phyloP scores from a whole-genome alignment of 192 early-diverging fungal genomes.

The Entomortierella chlamydospora region DNA sequence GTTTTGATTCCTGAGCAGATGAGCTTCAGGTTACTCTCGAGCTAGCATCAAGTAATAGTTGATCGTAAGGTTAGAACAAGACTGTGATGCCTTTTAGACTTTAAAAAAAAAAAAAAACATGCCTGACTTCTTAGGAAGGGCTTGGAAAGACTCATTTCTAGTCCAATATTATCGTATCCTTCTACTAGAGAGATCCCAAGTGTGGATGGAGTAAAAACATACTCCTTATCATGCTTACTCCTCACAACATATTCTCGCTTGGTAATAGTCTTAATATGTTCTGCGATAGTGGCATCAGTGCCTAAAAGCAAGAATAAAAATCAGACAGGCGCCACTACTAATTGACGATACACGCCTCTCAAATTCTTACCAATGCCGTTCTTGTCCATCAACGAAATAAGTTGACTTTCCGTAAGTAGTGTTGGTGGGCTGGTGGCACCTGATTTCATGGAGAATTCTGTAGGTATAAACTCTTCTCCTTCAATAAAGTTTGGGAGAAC shows the following conservation, averaged over 20 bases:
- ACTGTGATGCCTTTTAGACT: background rate
- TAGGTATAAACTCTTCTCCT: conserved; percentile 78
- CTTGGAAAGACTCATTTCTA: conserved; percentile 89
- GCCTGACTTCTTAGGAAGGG: conserved; percentile 87
- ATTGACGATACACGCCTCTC: background rate
- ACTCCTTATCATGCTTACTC: conserved; percentile 56
- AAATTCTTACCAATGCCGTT: conserved; percentile 83
- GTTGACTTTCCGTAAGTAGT: conserved; percentile 85
- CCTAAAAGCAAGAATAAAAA: conserved; percentile 62
- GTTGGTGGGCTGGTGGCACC: conserved; percentile 79
- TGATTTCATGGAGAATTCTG: conserved; percentile 70
- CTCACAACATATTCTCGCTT: conserved; percentile 89
- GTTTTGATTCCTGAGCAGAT: conserved; percentile 78
- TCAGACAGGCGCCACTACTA: too few species aligned
- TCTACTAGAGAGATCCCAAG: conserved; percentile 88
- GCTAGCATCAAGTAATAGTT: conserved; percentile 43
- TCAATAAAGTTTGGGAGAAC: conserved; percentile 77
- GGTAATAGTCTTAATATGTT: conserved; percentile 95
- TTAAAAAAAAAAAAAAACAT: background rate
- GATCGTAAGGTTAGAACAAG: background rate
- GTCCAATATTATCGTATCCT: conserved; percentile 88
- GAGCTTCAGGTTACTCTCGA: conserved; percentile 81
- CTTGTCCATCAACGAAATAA: conserved; percentile 93
- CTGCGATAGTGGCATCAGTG: conserved; percentile 96
- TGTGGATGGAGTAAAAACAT: conserved; percentile 76